Evolutionary conservation across 371 early-diverging fungal genomes (phyloP).

Genomic region (Lichtheimia ramosa): DNA sequence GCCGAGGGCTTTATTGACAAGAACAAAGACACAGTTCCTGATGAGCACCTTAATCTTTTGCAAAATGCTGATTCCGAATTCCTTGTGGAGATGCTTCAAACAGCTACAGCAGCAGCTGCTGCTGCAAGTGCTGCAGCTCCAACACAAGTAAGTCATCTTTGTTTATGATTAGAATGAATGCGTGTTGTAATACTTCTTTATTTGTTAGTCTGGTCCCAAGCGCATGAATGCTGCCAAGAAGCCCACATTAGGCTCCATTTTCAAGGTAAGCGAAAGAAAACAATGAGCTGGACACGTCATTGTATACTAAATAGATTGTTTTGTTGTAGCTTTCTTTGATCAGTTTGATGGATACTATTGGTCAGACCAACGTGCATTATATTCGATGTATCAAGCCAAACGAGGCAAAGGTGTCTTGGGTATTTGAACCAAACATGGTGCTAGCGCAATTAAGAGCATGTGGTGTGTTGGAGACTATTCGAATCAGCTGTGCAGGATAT

Average conservation of each 20-base stretch:
- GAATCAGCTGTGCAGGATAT: slow-evolving; percentile 98
- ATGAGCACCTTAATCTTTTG: slow-evolving; percentile 80
- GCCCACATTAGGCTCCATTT: slow-evolving; percentile 88
- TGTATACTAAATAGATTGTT: neutral
- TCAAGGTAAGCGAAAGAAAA: slow-evolving; percentile 42
- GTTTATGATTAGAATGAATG: neutral
- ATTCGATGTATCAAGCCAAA: slow-evolving; percentile 99
- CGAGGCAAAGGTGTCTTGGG: slow-evolving; percentile 87
- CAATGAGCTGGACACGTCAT: neutral
- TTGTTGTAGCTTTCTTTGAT: slow-evolving; percentile 68
- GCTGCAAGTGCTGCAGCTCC: slow-evolving; percentile 16
- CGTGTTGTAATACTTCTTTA: slow-evolving; percentile 1
- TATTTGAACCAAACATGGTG: slow-evolving; percentile 91
- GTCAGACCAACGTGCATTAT: slow-evolving; percentile 93
- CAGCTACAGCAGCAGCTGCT: slow-evolving; percentile 53
- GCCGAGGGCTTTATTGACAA: slow-evolving; percentile 97
- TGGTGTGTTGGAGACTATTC: slow-evolving; percentile 99
- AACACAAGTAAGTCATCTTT: slow-evolving; percentile 3
- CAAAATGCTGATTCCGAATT: slow-evolving; percentile 72
- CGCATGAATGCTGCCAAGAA: slow-evolving; percentile 58
- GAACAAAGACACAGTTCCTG: slow-evolving; percentile 98
- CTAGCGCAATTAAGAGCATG: slow-evolving; percentile 97
- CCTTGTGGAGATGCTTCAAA: slow-evolving; percentile 71
- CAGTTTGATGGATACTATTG: slow-evolving; percentile 92
- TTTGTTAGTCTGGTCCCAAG: slow-evolving; percentile 13